Base-by-base conservation (phyloP, 1,139 yeast species). In the Scheffersomyces parashehatae region DNA sequence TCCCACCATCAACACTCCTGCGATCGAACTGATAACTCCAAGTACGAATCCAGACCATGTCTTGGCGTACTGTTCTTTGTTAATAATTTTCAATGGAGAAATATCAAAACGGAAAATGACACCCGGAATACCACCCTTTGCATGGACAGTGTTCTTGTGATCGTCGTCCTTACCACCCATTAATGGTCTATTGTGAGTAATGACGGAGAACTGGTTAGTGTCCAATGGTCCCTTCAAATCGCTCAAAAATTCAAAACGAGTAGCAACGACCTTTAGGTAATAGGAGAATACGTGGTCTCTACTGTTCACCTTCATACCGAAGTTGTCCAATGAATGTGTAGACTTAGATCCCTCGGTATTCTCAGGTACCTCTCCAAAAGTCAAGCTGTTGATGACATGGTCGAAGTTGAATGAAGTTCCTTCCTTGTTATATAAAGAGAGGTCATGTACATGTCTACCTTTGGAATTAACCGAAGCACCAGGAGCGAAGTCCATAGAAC, bases 401-500 rank as follows among this genome's bases (percentile, higher is more conserved):
- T 85, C 82, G 58, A 86, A 87, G 53, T 82, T 77, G 61, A 83
- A 76, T 44, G 79, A 79, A 48, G 77, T 78, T 2, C 70, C 68
- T 48, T 73, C 71, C 53, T 79, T 75, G 36, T 70, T 67, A 65
- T 79, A 93, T 46, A 89, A 73, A 5, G 96, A 85, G 48, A 87
- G 65, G 60, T 93, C 99, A 67, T 93, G 99, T 51, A 81, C 75
- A 61, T 93, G 98, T 50, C 75, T 74, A 20, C 81, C 81, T 7
- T 69, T 68, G 38, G 68, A 58, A 42, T 82, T 79, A 49, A 73
- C 75, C 38, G 87, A 80, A 46, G 79, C 82, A 15, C 99, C 99
- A 2, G 99, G 98, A 1, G 97, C 97, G 73, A 93, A 90, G 67
- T 93, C 98, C 53, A 93, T 70, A 59, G 89, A 87, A 35, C 99